phyloP scores from a whole-genome alignment of 2,329 filamentous ascomycete genomes.

The Boeremia exigua region DNA sequence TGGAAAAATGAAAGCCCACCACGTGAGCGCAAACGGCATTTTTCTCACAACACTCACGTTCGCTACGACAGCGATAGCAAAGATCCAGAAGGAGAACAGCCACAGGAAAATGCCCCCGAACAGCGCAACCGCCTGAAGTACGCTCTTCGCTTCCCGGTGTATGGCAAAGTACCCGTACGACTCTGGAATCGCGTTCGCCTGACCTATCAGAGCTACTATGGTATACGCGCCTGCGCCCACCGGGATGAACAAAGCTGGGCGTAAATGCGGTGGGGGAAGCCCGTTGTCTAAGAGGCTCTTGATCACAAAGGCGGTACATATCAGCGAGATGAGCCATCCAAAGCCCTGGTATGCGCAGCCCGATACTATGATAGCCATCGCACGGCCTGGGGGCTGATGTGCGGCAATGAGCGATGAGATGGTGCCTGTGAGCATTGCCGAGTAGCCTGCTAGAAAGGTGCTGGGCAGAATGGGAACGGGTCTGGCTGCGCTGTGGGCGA shows the following conservation, averaged over 20 bases:
- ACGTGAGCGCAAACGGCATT: conserved; percentile 61
- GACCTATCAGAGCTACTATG: conserved; percentile 71
- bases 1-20: conserved; percentile 63
- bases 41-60: conserved; percentile 20
- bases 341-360: conserved; percentile 73
- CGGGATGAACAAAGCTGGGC: conserved; percentile 74
- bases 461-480: conserved; percentile 72
- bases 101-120: conserved; percentile 64
- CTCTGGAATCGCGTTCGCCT: conserved; percentile 61
- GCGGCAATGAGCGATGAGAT: conserved; percentile 68
- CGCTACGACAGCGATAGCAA: conserved; percentile 46
- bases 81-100: conserved; percentile 64
- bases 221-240: conserved; percentile 75
- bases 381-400: conserved; percentile 61
- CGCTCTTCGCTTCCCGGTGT: conserved; percentile 24
- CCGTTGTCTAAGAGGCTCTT: conserved; percentile 69
- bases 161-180: conserved; percentile 30
- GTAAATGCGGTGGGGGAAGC: conserved; percentile 64
- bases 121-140: conserved; percentile 52
- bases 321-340: conserved; percentile 67
- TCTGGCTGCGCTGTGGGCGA: conserved; percentile 60
- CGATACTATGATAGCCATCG: conserved; percentile 66
- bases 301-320: conserved; percentile 73
- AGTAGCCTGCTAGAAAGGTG: conserved; percentile 74
- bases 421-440: conserved; percentile 71